Base-by-base conservation (phyloP, 495 filamentous ascomycete species). In the Penicillium longicatenatum region DNA sequence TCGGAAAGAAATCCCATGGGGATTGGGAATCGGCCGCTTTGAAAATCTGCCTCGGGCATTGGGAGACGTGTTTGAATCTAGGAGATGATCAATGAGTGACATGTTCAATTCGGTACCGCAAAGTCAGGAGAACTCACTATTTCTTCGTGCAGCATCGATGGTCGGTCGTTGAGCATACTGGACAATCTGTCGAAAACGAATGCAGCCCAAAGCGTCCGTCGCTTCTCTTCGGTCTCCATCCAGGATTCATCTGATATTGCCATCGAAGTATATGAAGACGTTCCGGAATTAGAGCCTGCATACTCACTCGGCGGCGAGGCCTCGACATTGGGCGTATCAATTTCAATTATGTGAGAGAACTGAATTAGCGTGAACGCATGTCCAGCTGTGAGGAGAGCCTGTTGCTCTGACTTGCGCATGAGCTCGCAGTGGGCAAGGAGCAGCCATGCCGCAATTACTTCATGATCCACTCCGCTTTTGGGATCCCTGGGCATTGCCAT, bases 191-290 rank as follows among this genome's bases (percentile, higher is more conserved):
- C 83, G 11, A 85, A 70, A 24, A 71, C 76, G 47, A 81, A 84
- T 0, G 82, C 81, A 45, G 84, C 70, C 83, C 83, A 85, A 50
- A 84, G 84, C 0, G 78, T 78, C 33, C 82, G 70, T 39, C 82
- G 64, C 55, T 75, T 74, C 55, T 84, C 81, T 54, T 85, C 82
- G 1, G 67, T 47, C 22, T 68, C 67, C 1, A 67, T 62, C 64
- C 65, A 70, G 29, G 67, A 58, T 22, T 65, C 59, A 29, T 48
- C 16, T 7, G 19, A 2, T 7, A 29, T 26, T 16, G 7, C 24
- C 14, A 31, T 48, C 4, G 45, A 8, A 14, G 16, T 48, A 12
- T 29, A 17, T 29, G 45, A 6, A 16, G 45, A 30, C n/a, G 45
- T 22, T 0, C 11, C 16, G 12, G 45, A 17, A n/a, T 26, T 26